Conservation (phyloP, 345 rosid species). For the Ceriops zippeliana region DNA sequence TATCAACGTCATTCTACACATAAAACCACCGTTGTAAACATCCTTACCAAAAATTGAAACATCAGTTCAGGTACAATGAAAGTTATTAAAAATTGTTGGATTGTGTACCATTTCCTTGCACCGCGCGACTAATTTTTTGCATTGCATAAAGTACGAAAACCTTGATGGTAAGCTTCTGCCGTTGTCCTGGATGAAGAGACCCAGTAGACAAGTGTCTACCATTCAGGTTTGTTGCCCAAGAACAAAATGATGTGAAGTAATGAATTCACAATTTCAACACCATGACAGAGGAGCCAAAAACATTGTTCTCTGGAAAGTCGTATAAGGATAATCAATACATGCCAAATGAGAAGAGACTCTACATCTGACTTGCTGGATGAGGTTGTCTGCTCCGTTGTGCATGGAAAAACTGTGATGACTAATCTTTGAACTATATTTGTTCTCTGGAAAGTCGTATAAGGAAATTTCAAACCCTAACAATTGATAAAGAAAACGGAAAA, state of each 20-base stretch:
- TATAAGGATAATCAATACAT: background rate
- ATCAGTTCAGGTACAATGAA: background rate
- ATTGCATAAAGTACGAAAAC: slow-evolving; percentile 51
- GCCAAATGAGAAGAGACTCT: too few relatives aligned
- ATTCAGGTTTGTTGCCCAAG: background rate
- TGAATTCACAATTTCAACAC: background rate
- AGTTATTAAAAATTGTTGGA: background rate
- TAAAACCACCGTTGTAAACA: slow-evolving; percentile 18
- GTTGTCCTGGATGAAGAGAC: slow-evolving; percentile 36
- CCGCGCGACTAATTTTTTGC: slow-evolving; percentile 61
- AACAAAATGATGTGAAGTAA: slow-evolving; percentile 3
- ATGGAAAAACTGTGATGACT: too few relatives aligned
- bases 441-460: background rate
- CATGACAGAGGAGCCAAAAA: background rate
- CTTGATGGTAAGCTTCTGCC: slow-evolving; percentile 45
- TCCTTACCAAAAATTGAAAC: slow-evolving; percentile 3
- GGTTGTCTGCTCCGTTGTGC: too few relatives aligned
- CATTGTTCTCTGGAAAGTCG: background rate
- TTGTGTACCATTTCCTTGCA: slow-evolving; percentile 59
- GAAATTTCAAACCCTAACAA: slow-evolving; percentile 22
- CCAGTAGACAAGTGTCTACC: slow-evolving; percentile 28
- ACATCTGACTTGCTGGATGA: too few relatives aligned
- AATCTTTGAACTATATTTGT: too few relatives aligned
- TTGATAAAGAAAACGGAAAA: background rate
- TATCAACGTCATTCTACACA: slow-evolving; percentile 74